Evolutionary conservation across 192 early-diverging fungal species (phyloP).

Genomic region (Entophlyctis helioformis): DNA sequence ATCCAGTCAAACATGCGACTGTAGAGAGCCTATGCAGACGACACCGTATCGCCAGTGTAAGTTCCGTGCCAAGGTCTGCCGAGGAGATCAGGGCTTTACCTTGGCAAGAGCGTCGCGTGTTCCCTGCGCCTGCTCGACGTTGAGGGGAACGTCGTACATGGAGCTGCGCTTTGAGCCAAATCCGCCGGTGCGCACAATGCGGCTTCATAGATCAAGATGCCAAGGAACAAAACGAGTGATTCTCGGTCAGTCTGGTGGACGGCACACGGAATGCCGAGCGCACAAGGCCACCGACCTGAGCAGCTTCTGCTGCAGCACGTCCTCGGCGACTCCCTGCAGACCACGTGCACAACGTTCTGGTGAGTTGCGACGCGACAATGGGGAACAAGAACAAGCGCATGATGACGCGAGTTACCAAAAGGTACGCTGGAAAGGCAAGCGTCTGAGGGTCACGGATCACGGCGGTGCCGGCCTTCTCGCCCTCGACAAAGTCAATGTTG

Average conservation of each 20-base stretch:
- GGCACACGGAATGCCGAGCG: too few relatives aligned
- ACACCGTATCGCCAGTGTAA: too few relatives aligned
- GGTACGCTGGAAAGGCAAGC: slow-evolving; percentile 42
- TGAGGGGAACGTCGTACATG: slow-evolving; percentile 69
- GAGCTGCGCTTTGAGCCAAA: slow-evolving; percentile 35
- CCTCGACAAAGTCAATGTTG: slow-evolving; percentile 82
- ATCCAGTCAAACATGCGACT: slow-evolving; percentile 98
- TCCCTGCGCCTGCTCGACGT: slow-evolving; percentile 74
- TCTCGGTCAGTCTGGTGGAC: too few relatives aligned
- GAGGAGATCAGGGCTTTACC: slow-evolving; percentile 29
- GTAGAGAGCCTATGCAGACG: slow-evolving; percentile 50
- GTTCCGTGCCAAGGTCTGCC: too few relatives aligned
- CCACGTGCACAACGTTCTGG: background rate
- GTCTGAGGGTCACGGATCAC: slow-evolving; percentile 21
- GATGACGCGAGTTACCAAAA: slow-evolving; percentile 14
- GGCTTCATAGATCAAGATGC: slow-evolving; percentile 8
- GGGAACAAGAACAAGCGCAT: background rate
- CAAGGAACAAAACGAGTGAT: too few relatives aligned
- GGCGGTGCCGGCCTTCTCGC: slow-evolving; percentile 62
- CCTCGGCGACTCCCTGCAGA: slow-evolving; percentile 20
- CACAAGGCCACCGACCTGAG: slow-evolving; percentile 18
- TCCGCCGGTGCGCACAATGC: slow-evolving; percentile 37
- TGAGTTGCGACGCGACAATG: background rate
- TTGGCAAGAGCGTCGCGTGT: slow-evolving; percentile 91
- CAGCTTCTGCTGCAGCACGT: slow-evolving; percentile 22